Evolutionary conservation across 306 rosid species (phyloP).

Genomic region (Dalbergia cultrata): DNA sequence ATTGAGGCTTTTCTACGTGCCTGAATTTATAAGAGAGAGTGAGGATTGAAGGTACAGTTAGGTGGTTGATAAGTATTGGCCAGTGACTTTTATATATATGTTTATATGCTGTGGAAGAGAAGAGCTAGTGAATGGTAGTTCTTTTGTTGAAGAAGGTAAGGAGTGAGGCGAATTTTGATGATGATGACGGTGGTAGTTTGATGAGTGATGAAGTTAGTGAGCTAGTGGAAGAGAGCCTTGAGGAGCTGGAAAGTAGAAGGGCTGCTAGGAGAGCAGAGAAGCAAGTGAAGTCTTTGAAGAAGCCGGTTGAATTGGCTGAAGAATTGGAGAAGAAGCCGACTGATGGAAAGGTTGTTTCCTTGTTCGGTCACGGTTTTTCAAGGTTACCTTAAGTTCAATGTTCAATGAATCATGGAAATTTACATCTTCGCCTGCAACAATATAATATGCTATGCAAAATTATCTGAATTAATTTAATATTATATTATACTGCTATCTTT

Average conservation of each 20-base stretch:
- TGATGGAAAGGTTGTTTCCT: slow-evolving; percentile 78
- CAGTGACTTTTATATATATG: too few relatives aligned
- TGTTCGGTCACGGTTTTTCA: slow-evolving; percentile 8
- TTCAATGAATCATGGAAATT: slow-evolving; percentile 30
- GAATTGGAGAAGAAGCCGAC: slow-evolving; percentile 81
- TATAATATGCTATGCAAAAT: slow-evolving; percentile 7
- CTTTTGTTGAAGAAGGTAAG: slow-evolving; percentile 37
- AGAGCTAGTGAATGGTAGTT: slow-evolving; percentile 38
- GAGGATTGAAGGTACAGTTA: too few relatives aligned
- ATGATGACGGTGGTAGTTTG: slow-evolving; percentile 49
- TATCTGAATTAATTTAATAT: neutral
- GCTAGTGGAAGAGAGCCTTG: slow-evolving; percentile 75
- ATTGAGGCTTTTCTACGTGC: too few relatives aligned
- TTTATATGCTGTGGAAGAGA: slow-evolving; percentile 40
- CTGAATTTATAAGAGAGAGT: too few relatives aligned
- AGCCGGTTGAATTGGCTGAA: slow-evolving; percentile 86
- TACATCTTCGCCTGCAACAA: slow-evolving; percentile 22
- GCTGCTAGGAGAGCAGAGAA: slow-evolving; percentile 59
- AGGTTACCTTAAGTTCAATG: slow-evolving; percentile 36
- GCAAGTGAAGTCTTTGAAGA: slow-evolving; percentile 51
- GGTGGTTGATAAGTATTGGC: too few relatives aligned
- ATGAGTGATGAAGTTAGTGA: slow-evolving; percentile 52
- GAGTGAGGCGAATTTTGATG: slow-evolving; percentile 50
- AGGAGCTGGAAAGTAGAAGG: slow-evolving; percentile 64
- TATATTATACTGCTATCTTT: too few relatives aligned